A percentile compares a stretch with the other conserved stretches of the same genome.
Conservation (phyloP, 345 rosid genomes). For the Sisymbrium altissimum region DNA sequence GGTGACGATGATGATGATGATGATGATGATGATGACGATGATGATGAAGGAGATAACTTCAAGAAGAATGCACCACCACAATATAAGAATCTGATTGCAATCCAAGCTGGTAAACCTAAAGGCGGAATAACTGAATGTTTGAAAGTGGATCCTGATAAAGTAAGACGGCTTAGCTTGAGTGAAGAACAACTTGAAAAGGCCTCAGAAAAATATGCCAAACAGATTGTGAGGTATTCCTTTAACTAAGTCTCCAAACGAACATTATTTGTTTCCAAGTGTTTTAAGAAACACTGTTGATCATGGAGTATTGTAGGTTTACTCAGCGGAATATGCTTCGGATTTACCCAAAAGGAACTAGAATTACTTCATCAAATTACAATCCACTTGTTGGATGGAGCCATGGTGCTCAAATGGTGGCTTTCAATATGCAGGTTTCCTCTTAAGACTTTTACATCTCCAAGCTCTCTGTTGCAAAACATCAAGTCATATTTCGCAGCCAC, state of each 20-base stretch:
- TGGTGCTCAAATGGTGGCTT: slow-evolving; percentile 99
- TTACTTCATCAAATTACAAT: slow-evolving; percentile 85
- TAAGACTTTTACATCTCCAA: not conserved
- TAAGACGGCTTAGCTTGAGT: slow-evolving; percentile 65
- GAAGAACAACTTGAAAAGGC: slow-evolving; percentile 58
- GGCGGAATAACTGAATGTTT: slow-evolving; percentile 52
- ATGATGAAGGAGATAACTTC: slow-evolving; percentile 36
- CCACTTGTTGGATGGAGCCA: slow-evolving; percentile 88
- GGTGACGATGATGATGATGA: slow-evolving; percentile 31
- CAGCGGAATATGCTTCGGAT: slow-evolving; percentile 77
- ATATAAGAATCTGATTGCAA: slow-evolving; percentile 47
- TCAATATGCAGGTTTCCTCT: slow-evolving; percentile 80
- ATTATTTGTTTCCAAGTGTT: not conserved
- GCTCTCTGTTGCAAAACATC: not conserved
- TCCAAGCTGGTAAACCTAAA: slow-evolving; percentile 60
- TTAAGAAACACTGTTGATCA: slow-evolving; percentile 19
- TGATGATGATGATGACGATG: slow-evolving; percentile 35
- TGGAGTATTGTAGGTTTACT: slow-evolving; percentile 59
- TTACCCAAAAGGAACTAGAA: slow-evolving; percentile 87
- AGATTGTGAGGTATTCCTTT: slow-evolving; percentile 46
- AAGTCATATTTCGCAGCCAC: not conserved
- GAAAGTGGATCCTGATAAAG: slow-evolving; percentile 50
- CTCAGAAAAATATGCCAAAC: slow-evolving; percentile 43
- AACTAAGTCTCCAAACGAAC: not conserved
- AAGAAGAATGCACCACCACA: slow-evolving; percentile 36